Evolutionary conservation across 495 filamentous ascomycete species (phyloP).

Genomic region (Xylaria venustula): DNA sequence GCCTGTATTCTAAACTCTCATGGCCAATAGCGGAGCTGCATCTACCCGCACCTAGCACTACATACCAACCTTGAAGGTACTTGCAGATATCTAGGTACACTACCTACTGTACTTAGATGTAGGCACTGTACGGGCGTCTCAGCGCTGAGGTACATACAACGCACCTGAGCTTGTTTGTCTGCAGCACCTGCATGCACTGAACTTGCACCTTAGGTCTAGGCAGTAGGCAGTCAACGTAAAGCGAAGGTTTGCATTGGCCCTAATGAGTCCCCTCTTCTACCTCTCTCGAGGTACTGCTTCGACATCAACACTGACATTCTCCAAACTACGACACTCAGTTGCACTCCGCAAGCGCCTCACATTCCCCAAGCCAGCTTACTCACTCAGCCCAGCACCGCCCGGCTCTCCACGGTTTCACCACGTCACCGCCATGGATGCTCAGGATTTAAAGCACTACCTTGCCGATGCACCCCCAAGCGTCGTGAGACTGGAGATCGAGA

Average conservation of each 20-base stretch:
- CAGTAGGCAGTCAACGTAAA: not conserved
- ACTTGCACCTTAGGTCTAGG: too few species aligned
- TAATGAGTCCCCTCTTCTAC: constrained; percentile 25
- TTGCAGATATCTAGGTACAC: too few species aligned
- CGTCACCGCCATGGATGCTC: constrained; percentile 40
- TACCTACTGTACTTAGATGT: too few species aligned
- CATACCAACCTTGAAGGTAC: too few species aligned
- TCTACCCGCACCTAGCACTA: too few species aligned
- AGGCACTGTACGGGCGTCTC: too few species aligned
- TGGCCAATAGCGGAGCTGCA: too few species aligned
- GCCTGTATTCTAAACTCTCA: too few species aligned
- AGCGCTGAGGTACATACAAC: too few species aligned
- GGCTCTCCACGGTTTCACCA: constrained; percentile 9
- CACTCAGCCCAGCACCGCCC: not conserved
- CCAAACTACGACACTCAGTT: constrained; percentile 14
- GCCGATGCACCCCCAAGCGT: constrained; percentile 87
- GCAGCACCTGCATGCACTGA: too few species aligned
- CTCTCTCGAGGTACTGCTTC: constrained; percentile 24
- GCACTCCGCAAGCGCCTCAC: not conserved
- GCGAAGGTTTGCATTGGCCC: not conserved
- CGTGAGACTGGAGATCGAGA: constrained; percentile 80
- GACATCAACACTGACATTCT: constrained; percentile 24
- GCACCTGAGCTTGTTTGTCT: too few species aligned
- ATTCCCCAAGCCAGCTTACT: not conserved
- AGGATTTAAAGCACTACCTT: constrained; percentile 68